Percentiles rank a stretch among this genome's conserved stretches.
These are phyloP conservation scores for Eleusine coracana DNA, from an alignment of 176 grass and related monocot genomes.

Conservation along the genomic window DNA sequence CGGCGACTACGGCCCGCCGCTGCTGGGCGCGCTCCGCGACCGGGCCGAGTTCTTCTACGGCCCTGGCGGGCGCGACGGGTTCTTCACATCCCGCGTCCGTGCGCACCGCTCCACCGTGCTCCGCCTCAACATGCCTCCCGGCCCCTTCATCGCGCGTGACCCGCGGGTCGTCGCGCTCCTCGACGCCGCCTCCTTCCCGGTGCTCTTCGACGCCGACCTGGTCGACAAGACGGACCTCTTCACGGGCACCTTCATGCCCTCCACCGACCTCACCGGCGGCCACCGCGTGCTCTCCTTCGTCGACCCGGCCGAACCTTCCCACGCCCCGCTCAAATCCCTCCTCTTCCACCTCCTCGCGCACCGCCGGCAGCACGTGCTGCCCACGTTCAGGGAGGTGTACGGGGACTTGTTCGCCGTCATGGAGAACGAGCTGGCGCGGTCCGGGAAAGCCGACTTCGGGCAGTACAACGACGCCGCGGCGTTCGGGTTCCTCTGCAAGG, in stretches of 20 bases:
- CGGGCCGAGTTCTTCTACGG: constrained; percentile 88
- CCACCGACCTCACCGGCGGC: constrained; percentile 91
- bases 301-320: constrained; percentile 76
- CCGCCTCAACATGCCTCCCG: constrained; percentile 94
- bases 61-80: constrained; percentile 70
- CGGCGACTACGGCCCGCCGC: constrained; percentile 74
- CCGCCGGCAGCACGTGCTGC: constrained; percentile 71
- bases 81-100: constrained; percentile 79
- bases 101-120: constrained; percentile 74
- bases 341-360: constrained; percentile 83
- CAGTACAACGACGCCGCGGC: constrained; percentile 70
- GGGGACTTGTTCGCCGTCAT: constrained; percentile 62
- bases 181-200: constrained; percentile 86
- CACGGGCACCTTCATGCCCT: constrained; percentile 98
- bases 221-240: constrained; percentile 96
- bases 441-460: constrained; percentile 80
- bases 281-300: constrained; percentile 87
- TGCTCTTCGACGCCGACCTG: constrained; percentile 84
- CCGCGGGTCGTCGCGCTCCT: constrained; percentile 92
- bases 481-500: constrained; percentile 74
- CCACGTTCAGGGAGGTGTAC: constrained; percentile 71
- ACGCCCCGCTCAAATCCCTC: constrained; percentile 78
- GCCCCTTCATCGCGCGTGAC: constrained; percentile 74
- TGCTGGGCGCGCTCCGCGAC: constrained; percentile 76
- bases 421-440: constrained; percentile 63